Conservation (phyloP, 192 early-diverging fungal species). For the Linnemannia exigua region DNA sequence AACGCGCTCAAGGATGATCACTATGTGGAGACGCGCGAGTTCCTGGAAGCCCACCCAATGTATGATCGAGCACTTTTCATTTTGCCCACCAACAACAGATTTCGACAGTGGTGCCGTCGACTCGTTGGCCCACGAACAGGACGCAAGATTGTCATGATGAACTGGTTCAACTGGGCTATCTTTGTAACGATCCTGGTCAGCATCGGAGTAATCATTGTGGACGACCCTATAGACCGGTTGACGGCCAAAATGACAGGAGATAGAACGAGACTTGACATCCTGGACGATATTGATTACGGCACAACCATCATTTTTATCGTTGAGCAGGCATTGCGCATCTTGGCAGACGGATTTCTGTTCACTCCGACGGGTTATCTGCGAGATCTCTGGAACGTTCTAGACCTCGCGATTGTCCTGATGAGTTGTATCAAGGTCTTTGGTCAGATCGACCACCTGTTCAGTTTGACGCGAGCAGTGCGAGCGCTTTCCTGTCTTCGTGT, state of each 20-base stretch:
- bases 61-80: slow-evolving; percentile 67
- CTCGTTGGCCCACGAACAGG: slow-evolving; percentile 65
- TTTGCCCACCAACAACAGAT: slow-evolving; percentile 61
- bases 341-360: slow-evolving; percentile 70
- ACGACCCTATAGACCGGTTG: slow-evolving; percentile 61
- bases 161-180: slow-evolving; percentile 62
- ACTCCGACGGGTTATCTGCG: slow-evolving; percentile 70
- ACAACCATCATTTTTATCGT: slow-evolving; percentile 65
- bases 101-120: slow-evolving; percentile 65
- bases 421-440: slow-evolving; percentile 64
- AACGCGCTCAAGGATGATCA: slow-evolving; percentile 6
- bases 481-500: slow-evolving; percentile 69
- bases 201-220: slow-evolving; percentile 61
- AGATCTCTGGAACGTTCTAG: slow-evolving; percentile 69
- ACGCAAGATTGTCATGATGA: slow-evolving; percentile 62
- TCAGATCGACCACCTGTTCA: slow-evolving; percentile 53
- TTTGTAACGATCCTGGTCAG: slow-evolving; percentile 62
- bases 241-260: slow-evolving; percentile 54
- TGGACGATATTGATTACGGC: slow-evolving; percentile 59
- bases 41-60: slow-evolving; percentile 53
- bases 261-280: slow-evolving; percentile 12
- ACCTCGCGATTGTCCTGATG: slow-evolving; percentile 67
- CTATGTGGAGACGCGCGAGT: slow-evolving; percentile 27
- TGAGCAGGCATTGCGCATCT: slow-evolving; percentile 63
- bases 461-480: slow-evolving; percentile 61